Evolutionary conservation across 1,284 basidiomycete species (phyloP), one percentile per base, ranked within the genome.

Genomic region (Apiotrichum gracile): DNA sequence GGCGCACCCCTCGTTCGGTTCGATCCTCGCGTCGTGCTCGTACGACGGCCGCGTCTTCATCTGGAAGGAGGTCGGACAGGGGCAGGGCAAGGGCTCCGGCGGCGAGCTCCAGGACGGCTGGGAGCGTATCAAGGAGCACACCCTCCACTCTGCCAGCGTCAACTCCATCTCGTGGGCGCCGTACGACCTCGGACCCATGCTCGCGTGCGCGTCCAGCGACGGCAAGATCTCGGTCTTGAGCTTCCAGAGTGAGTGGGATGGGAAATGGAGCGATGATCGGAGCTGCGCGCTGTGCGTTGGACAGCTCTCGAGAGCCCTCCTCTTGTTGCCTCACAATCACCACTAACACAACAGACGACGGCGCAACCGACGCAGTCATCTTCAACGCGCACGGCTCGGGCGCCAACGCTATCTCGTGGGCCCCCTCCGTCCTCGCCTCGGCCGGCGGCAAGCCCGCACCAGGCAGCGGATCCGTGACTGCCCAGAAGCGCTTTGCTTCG

Each of bases 161-260:
- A 98, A 98, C 76, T 93, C 93, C 1, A 88, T 98, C 35, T 90
- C 91, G 0, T 98, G 96, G 94, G 93, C 94, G 31, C 92, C 96
- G 1, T 91, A 96, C 65, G 94, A 97, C 72, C 83, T 97, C 14
- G 94, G 96, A 50, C 91, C 96, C 0, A 93, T 97, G 62, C 82
- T 98, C 42, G 93, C 92, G 1, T 98, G 94, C 68, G 94, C 94
- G 1, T 94, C 90, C n/a, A 96, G 91, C 3, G 94, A 98, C 71
- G 94, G 94, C 60, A 96, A 96, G 73, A 84, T 98, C 47, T 97
- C 94, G 9, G 92, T 98, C 25, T 79, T 98, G 56, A 91, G 88
- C 8, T 98, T 98, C 80, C 94, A 97, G 83, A 90, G 91, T 92
- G 64, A 60, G 84, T 79, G n/a, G n/a, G n/a, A n/a, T n/a, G n/a